Evolutionary conservation across 768 basidiomycete species (phyloP).

Genomic region (Candolleomyces aberdarensis): DNA sequence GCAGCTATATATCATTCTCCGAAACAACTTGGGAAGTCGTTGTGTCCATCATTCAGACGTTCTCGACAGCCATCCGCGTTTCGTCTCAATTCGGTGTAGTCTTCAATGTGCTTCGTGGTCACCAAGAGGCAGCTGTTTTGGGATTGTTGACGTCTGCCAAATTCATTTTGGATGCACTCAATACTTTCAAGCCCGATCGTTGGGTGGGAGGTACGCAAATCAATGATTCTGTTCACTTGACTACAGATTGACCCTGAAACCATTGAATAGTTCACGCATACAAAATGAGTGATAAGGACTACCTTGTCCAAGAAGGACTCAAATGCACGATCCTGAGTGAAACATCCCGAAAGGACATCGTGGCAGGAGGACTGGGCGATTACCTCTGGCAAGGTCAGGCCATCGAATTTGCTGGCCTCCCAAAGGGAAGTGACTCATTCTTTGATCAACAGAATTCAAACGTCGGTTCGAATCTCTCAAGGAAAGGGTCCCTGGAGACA

Average conservation of each 20-base stretch:
- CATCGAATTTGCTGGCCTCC: slow-evolving; percentile 24
- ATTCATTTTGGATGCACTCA: neutral
- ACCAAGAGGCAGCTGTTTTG: neutral
- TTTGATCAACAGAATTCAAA: too few relatives aligned
- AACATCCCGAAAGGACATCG: slow-evolving; percentile 69
- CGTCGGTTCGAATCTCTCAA: too few relatives aligned
- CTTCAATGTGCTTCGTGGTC: neutral
- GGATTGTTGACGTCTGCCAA: too few relatives aligned
- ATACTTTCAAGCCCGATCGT: neutral
- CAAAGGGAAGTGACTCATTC: slow-evolving; percentile 21
- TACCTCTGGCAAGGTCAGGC: slow-evolving; percentile 34
- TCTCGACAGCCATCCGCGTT: slow-evolving; percentile 28
- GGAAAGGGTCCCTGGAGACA: too few relatives aligned
- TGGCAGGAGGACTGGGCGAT: slow-evolving; percentile 59
- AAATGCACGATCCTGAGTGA: slow-evolving; percentile 50
- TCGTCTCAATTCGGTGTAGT: neutral
- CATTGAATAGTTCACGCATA: slow-evolving; percentile 57
- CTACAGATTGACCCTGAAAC: neutral
- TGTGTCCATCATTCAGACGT: slow-evolving; percentile 35
- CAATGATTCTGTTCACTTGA: neutral
- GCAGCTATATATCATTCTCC: slow-evolving; percentile 39
- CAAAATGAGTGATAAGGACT: slow-evolving; percentile 60
- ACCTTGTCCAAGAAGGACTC: slow-evolving; percentile 62
- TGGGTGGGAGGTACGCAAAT: neutral
- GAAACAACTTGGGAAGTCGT: slow-evolving; percentile 64